Conservation (phyloP, 2,329 filamentous ascomycete species). For the Aspergillus hortae region DNA sequence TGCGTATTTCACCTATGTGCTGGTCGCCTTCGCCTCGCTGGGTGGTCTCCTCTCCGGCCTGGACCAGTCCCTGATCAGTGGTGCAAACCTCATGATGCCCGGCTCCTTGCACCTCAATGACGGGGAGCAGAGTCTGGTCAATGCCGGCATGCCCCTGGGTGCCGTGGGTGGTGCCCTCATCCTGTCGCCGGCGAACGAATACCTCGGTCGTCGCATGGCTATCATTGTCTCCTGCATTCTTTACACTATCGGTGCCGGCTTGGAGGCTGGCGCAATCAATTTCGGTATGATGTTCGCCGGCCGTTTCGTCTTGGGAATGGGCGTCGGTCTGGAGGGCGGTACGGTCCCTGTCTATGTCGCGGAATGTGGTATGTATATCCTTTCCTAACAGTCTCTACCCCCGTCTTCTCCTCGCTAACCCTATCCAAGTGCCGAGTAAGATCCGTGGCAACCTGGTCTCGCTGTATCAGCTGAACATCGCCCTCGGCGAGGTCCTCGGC, state of each 20-base stretch:
- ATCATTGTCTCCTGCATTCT: constrained; percentile 67
- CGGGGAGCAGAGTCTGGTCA: constrained; percentile 62
- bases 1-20: constrained; percentile 63
- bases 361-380: constrained; percentile 44
- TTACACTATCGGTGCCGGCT: constrained; percentile 66
- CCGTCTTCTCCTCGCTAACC: constrained; percentile 20
- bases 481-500: constrained; percentile 68
- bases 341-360: constrained; percentile 73
- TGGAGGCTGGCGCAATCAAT: constrained; percentile 65
- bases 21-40: constrained; percentile 71
- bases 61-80: constrained; percentile 69
- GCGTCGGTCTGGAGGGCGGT: constrained; percentile 70
- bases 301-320: constrained; percentile 65
- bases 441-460: constrained; percentile 70
- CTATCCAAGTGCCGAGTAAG: constrained; percentile 53
- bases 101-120: constrained; percentile 53
- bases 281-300: constrained; percentile 69
- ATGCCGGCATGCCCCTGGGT: constrained; percentile 68
- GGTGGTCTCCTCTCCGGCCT: constrained; percentile 69
- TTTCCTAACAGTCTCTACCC: background rate
- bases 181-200: constrained; percentile 65
- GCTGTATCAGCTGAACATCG: constrained; percentile 73
- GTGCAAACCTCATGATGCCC: constrained; percentile 63
- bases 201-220: constrained; percentile 62
- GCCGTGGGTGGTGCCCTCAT: constrained; percentile 68